These are phyloP conservation scores for Pleurotus salmoneostramineus DNA, from an alignment of 768 basidiomycete species.

Conservation along the genomic window DNA sequence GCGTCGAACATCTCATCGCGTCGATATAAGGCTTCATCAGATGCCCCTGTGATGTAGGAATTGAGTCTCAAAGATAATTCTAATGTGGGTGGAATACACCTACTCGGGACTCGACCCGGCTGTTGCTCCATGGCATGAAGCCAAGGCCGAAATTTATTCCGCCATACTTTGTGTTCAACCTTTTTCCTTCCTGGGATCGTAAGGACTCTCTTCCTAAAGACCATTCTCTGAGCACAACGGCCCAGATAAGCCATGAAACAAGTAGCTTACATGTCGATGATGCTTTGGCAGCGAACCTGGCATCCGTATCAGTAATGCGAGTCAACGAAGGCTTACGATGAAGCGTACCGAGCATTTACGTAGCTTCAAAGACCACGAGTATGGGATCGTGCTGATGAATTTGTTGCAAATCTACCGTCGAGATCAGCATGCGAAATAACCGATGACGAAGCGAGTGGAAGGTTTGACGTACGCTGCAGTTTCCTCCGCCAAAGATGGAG, in stretches of 20 bases:
- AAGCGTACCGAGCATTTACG: constrained; percentile 2
- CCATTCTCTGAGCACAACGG: neutral
- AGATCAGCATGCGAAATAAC: neutral
- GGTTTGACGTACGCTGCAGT: neutral
- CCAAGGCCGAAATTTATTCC: constrained; percentile 1
- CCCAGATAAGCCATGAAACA: neutral
- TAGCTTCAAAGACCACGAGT: neutral
- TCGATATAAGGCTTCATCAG: neutral
- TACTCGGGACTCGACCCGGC: neutral
- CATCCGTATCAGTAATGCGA: neutral
- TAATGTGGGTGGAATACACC: neutral
- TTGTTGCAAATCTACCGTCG: neutral
- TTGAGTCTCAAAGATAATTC: neutral
- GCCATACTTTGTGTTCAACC: neutral
- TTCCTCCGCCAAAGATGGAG: neutral
- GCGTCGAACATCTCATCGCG: neutral
- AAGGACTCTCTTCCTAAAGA: neutral
- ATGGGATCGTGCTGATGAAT: neutral
- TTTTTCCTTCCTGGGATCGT: neutral
- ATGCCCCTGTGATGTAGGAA: neutral
- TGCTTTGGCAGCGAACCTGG: neutral
- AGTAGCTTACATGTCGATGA: neutral
- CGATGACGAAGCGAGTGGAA: neutral
- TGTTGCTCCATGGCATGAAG: neutral
- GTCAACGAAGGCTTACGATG: neutral